Evolutionary conservation across 2,329 filamentous ascomycete species (phyloP).

Genomic region (Sarocladium oryzae): DNA sequence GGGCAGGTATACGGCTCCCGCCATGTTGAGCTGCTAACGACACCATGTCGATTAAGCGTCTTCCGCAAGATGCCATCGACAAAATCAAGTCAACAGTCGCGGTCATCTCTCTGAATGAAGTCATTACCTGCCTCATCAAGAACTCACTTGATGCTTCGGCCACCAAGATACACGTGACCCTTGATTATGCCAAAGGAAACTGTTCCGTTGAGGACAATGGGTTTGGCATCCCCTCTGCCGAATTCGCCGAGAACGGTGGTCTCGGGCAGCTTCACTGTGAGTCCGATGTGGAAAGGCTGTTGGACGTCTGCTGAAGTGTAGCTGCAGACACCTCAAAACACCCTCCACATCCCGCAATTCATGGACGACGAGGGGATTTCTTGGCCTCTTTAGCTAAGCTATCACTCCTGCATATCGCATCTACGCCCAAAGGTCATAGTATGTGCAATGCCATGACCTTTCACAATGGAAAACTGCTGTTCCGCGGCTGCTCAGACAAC

Average conservation of each 20-base stretch:
- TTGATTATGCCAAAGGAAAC: conserved; percentile 70
- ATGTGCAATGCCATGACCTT: conserved; percentile 61
- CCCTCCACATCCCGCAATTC: conserved; percentile 33
- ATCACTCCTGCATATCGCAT: conserved; percentile 71
- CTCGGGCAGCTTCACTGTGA: conserved; percentile 68
- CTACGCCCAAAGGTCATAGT: conserved; percentile 54
- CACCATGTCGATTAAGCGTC: conserved; percentile 60
- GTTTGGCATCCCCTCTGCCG: conserved; percentile 62
- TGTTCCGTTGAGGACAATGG: conserved; percentile 85
- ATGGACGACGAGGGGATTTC: conserved; percentile 70
- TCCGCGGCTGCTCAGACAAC: conserved; percentile 56
- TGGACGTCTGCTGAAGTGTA: not conserved
- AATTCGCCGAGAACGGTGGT: conserved; percentile 66
- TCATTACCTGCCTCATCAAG: conserved; percentile 64
- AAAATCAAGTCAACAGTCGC: conserved; percentile 81
- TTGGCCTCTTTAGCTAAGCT: conserved; percentile 69
- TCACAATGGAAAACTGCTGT: conserved; percentile 61
- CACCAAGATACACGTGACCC: conserved; percentile 57
- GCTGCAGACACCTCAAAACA: conserved; percentile 74
- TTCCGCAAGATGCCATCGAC: conserved; percentile 64
- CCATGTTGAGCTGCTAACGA: too few species aligned
- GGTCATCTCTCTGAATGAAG: conserved; percentile 67
- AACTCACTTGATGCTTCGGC: conserved; percentile 82
- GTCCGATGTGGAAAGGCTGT: conserved; percentile 20
- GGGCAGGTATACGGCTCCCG: too few species aligned